Base-by-base conservation (phyloP, 2,329 filamentous ascomycete genomes). In the Phialemonium atrogriseum region DNA sequence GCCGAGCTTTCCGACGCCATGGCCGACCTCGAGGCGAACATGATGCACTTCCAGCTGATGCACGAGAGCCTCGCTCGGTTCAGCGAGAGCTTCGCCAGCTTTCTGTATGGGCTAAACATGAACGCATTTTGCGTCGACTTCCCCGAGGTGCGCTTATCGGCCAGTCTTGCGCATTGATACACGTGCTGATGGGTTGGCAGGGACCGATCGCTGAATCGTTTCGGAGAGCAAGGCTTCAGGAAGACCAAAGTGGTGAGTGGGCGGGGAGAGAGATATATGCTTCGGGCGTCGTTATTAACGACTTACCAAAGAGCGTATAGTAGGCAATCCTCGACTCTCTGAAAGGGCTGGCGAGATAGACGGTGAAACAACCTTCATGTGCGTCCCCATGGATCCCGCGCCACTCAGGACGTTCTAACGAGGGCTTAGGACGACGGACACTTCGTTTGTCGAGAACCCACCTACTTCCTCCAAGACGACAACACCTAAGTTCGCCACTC, bases 51-150 rank as follows among this genome's bases (percentile, higher is more conserved):
- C 44, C 89, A 96, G 57, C 65, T 95, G 41, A 93, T 98, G 80
- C 87, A 98, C 52, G 89, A 96, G 64, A 94, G 85, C 49, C 60
- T 98, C 44, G 77, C 85, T 15, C 77, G 91, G 16, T 98, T 98
- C 59, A 89, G 81, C 57, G 91, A 98, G 67, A 93, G 84, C 51
- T 98, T 98, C 58, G 87, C 87, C 1, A 86, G 82, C 46, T 96
- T 98, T 49, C 62, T 98, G 27, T 98, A 96, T 49, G 91, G 91
- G 2, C 58, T 98, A 54, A 96, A 96, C 52, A 95, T 98, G 88
- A 96, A 95, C 57, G 91, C 91, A 2, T 98, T 96, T 55, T 96
- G 89, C 55, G 88, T 96, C 19, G 91, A 98, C 56, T 98, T 95
- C 43, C 84, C 87, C 0, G 91, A 98, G 75, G 87, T 87, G 28